phyloP scores from a whole-genome alignment of 2,329 filamentous ascomycete genomes.

The Colletotrichum lini region DNA sequence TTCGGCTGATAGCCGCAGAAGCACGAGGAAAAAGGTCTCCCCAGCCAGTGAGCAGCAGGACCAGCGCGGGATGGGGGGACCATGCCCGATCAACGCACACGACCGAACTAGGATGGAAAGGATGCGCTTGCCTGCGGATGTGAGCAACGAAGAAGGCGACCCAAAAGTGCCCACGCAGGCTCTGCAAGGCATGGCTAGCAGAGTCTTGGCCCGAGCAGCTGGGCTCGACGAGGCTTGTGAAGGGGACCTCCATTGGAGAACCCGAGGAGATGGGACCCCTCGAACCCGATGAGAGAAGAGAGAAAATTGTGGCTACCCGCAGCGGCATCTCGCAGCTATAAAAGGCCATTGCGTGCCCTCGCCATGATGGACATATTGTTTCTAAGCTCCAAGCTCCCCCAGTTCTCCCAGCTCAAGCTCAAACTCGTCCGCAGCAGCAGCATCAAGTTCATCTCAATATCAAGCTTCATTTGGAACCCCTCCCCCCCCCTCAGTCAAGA shows the following conservation, averaged over 20 bases:
- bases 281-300: neutral
- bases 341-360: conserved; percentile 20
- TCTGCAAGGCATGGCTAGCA: conserved; percentile 5
- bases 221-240: neutral
- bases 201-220: conserved; percentile 27
- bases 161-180: conserved; percentile 16
- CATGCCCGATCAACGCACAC: conserved; percentile 17
- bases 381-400: conserved; percentile 22
- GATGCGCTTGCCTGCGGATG: conserved; percentile 13
- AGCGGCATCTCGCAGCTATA: conserved; percentile 34
- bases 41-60: neutral
- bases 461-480: neutral
- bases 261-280: conserved; percentile 4
- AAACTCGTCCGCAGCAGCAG: neutral
- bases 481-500: conserved; percentile 8
- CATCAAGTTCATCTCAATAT: neutral
- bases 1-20: conserved; percentile 5
- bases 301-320: neutral
- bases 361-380: neutral
- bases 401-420: conserved; percentile 20
- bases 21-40: neutral
- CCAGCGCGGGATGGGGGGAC: neutral
- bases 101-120: conserved; percentile 11
- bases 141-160: conserved; percentile 1
- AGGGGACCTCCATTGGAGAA: neutral